Conservation (phyloP, 192 early-diverging fungal genomes). For the Coemansia sp. region DNA sequence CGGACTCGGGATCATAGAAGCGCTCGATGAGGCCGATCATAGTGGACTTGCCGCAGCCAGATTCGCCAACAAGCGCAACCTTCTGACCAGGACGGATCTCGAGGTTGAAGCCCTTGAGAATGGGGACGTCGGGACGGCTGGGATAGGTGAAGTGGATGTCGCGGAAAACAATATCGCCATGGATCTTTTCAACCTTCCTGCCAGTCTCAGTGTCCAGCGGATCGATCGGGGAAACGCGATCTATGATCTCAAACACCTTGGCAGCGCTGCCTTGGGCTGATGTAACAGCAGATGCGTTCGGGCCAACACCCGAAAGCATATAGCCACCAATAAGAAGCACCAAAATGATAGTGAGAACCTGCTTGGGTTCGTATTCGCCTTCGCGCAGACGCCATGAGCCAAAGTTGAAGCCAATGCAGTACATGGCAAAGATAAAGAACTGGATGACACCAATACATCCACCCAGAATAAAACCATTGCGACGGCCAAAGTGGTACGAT, state of each 20-base stretch:
- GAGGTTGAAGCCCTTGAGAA: slow-evolving; percentile 75
- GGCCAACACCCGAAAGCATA: slow-evolving; percentile 63
- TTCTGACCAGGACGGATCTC: slow-evolving; percentile 74
- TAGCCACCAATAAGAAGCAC: slow-evolving; percentile 82
- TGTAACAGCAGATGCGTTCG: slow-evolving; percentile 69
- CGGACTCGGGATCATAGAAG: slow-evolving; percentile 70
- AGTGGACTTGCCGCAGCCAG: slow-evolving; percentile 85
- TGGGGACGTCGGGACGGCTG: slow-evolving; percentile 70
- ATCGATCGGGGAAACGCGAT: slow-evolving; percentile 77
- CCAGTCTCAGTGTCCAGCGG: slow-evolving; percentile 39
- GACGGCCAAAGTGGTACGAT: slow-evolving; percentile 65
- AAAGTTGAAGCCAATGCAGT: slow-evolving; percentile 79
- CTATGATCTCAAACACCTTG: slow-evolving; percentile 79
- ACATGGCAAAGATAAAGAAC: slow-evolving; percentile 72
- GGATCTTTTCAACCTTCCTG: slow-evolving; percentile 37
- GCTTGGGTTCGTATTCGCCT: slow-evolving; percentile 39
- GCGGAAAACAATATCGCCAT: slow-evolving; percentile 72
- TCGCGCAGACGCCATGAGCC: slow-evolving; percentile 60
- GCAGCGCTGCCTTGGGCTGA: slow-evolving; percentile 76
- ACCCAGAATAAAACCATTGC: slow-evolving; percentile 61
- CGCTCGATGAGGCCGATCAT: slow-evolving; percentile 79
- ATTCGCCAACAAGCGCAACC: slow-evolving; percentile 87
- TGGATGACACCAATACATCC: slow-evolving; percentile 69
- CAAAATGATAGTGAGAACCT: slow-evolving; percentile 80
- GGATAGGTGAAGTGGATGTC: slow-evolving; percentile 86